Evolutionary conservation across 371 early-diverging fungal genomes (phyloP).

Genomic region (Funneliformis caledonium): DNA sequence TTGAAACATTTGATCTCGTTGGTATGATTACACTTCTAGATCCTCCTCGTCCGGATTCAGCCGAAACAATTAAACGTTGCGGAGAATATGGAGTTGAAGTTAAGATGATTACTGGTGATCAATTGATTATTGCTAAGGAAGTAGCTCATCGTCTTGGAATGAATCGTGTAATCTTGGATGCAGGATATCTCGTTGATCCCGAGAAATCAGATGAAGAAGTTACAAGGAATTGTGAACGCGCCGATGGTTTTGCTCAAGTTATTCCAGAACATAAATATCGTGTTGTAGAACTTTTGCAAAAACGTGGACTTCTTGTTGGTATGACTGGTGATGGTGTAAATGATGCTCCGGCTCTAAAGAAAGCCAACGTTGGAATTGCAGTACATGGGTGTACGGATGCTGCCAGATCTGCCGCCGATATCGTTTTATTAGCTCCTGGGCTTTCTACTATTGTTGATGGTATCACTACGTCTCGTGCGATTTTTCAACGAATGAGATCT

Average conservation of each 20-base stretch:
- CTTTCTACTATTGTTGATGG: constrained; percentile 87
- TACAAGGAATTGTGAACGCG: constrained; percentile 77
- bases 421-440: constrained; percentile 83
- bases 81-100: constrained; percentile 77
- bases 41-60: constrained; percentile 78
- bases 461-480: constrained; percentile 77
- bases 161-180: constrained; percentile 79
- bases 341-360: constrained; percentile 90
- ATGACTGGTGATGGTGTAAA: constrained; percentile 94
- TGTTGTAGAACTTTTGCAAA: constrained; percentile 89
- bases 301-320: constrained; percentile 71
- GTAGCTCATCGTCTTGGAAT: constrained; percentile 85
- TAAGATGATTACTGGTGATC: constrained; percentile 93
- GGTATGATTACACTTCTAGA: constrained; percentile 87
- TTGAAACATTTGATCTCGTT: constrained; percentile 70
- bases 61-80: constrained; percentile 65
- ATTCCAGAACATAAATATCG: constrained; percentile 96
- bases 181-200: constrained; percentile 78
- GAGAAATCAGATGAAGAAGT: constrained; percentile 85
- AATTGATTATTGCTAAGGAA: constrained; percentile 87
- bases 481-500: constrained; percentile 89
- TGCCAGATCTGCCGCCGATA: constrained; percentile 88
- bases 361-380: constrained; percentile 75
- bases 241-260: constrained; percentile 97
- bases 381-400: constrained; percentile 90